These are phyloP conservation scores for Fusarium armeniacum DNA, from an alignment of 2,329 filamentous ascomycete genomes.

Conservation along the genomic window DNA sequence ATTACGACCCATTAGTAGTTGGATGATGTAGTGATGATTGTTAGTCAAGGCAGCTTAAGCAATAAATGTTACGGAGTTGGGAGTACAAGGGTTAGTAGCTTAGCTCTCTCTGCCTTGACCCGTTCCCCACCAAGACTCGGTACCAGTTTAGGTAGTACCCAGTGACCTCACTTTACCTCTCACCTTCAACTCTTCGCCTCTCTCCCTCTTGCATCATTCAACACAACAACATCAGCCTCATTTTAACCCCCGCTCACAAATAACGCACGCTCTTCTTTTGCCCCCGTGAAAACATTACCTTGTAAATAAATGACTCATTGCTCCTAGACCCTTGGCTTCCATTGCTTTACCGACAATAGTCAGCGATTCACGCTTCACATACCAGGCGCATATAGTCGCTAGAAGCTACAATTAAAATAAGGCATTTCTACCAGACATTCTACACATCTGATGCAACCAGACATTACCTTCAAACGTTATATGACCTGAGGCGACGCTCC, in stretches of 20 bases:
- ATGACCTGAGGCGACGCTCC: constrained; percentile 12
- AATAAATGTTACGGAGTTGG: background rate
- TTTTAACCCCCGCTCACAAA: constrained; percentile 23
- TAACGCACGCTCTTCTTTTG: constrained; percentile 6
- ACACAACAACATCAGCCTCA: constrained; percentile 21
- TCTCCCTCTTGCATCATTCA: constrained; percentile 42
- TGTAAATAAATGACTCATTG: constrained; percentile 34
- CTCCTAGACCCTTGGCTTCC: background rate
- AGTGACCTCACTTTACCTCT: constrained; percentile 20
- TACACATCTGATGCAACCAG: constrained; percentile 23
- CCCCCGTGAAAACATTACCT: constrained; percentile 14
- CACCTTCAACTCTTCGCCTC: constrained; percentile 2
- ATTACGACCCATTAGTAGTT: too few species aligned
- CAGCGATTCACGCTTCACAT: constrained; percentile 18
- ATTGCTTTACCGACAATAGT: constrained; percentile 5
- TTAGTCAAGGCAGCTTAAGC: constrained; percentile 22
- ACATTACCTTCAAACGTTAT: background rate
- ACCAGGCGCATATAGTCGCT: constrained; percentile 17
- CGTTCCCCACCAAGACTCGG: constrained; percentile 8
- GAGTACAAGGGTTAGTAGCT: constrained; percentile 16
- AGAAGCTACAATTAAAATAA: constrained; percentile 22
- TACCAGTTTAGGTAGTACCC: background rate
- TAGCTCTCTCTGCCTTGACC: background rate
- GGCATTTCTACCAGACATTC: background rate
- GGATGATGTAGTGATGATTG: too few species aligned